A percentile compares a stretch with the other conserved stretches of the same genome.
These are phyloP conservation scores for Pestalotiopsis sp. DNA, from an alignment of 2,329 filamentous ascomycete species.

Conservation along the genomic window DNA sequence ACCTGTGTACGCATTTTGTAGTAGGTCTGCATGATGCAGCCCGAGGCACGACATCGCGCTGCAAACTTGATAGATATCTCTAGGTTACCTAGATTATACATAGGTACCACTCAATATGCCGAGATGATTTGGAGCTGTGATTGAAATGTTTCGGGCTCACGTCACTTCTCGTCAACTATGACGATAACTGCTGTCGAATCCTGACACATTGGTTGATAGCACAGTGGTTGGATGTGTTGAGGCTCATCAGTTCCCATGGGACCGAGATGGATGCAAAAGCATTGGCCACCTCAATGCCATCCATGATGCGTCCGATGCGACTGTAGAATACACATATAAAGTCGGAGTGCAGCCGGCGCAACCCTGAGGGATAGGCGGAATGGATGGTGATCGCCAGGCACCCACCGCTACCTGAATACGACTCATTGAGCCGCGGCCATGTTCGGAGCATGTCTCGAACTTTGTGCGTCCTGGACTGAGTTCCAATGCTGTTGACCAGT, in stretches of 20 bases:
- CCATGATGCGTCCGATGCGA: background rate
- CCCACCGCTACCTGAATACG: background rate
- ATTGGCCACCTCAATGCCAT: background rate
- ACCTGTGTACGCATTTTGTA: background rate
- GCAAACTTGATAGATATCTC: background rate
- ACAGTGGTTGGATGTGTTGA: background rate
- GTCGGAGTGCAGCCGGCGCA: background rate
- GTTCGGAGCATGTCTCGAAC: background rate
- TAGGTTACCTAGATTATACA: background rate
- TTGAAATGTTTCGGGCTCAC: background rate
- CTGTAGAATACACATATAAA: background rate
- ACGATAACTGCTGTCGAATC: background rate
- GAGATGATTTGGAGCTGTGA: background rate
- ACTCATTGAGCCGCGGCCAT: background rate
- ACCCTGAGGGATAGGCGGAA: background rate
- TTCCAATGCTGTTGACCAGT: background rate
- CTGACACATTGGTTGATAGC: background rate
- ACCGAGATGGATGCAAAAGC: background rate
- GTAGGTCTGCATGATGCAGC: background rate
- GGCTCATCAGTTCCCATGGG: background rate
- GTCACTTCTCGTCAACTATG: background rate
- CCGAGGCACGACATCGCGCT: background rate
- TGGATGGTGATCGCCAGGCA: conserved; percentile 4
- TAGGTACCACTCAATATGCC: background rate
- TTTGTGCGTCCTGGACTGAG: background rate